Conservation (phyloP, 192 early-diverging fungal genomes). For the Geosiphon pyriformis region DNA sequence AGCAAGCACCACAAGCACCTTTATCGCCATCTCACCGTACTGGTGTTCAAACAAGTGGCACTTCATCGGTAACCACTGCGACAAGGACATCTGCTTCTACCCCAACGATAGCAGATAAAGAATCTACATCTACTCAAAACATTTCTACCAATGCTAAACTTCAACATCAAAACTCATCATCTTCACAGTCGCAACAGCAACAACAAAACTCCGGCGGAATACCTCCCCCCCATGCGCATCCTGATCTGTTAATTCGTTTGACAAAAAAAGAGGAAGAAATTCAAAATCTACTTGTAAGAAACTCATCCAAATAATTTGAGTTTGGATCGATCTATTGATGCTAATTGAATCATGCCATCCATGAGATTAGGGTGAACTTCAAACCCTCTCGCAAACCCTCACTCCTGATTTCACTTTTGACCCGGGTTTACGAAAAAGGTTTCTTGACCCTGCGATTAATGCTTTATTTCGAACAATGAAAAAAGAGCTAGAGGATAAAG, state of each 20-base stretch:
- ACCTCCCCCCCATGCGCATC: neutral
- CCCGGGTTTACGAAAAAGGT: conserved; percentile 12
- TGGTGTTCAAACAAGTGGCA: neutral
- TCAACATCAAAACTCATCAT: neutral
- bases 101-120: neutral
- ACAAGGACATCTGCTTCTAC: neutral
- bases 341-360: no score
- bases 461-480: conserved; percentile 27
- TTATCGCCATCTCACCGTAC: neutral
- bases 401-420: conserved; percentile 24
- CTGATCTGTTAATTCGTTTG: conserved; percentile 11
- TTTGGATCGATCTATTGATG: no score
- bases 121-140: neutral
- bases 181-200: neutral
- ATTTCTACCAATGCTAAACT: neutral
- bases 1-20: no score
- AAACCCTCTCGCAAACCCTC: conserved; percentile 16
- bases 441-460: conserved; percentile 31
- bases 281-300: conserved; percentile 17
- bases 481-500: conserved; percentile 29
- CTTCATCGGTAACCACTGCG: neutral
- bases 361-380: conserved; percentile 15
- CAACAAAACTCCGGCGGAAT: neutral
- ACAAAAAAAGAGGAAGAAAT: conserved; percentile 25
- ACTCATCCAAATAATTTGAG: no score